phyloP scores from a whole-genome alignment of 1,284 basidiomycete genomes.

The Fomitopsis schrenkii region DNA sequence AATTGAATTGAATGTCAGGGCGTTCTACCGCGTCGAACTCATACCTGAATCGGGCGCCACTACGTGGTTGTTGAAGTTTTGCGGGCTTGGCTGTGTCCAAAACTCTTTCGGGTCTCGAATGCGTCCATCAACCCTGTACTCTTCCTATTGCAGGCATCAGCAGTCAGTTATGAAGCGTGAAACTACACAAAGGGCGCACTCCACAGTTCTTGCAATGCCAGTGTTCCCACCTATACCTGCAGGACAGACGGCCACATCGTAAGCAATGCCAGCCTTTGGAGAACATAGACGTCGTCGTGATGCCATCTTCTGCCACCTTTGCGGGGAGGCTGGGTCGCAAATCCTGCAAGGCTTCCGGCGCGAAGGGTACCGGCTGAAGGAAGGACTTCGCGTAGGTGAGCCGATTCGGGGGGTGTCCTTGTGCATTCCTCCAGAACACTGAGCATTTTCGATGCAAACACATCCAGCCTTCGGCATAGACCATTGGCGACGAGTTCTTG shows the following conservation, averaged over 20 bases:
- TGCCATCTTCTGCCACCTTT: conserved; percentile 23
- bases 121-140: conserved; percentile 23
- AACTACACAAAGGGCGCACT: conserved; percentile 29
- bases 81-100: conserved; percentile 26
- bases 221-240: conserved; percentile 66
- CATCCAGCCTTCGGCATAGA: conserved; percentile 56
- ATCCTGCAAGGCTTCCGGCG: conserved; percentile 18
- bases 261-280: conserved; percentile 68
- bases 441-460: conserved; percentile 56
- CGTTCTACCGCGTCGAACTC: not conserved
- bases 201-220: conserved; percentile 62
- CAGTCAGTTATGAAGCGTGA: not conserved
- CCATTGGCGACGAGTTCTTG: conserved; percentile 35
- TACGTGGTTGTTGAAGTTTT: conserved; percentile 15
- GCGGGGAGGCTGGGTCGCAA: conserved; percentile 33
- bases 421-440: conserved; percentile 46
- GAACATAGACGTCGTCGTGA: conserved; percentile 49
- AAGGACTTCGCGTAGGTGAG: conserved; percentile 48
- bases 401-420: conserved; percentile 23
- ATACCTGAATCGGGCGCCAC: conserved; percentile 21
- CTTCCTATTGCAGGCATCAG: conserved; percentile 14
- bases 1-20: not conserved
- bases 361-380: conserved; percentile 29
- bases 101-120: conserved; percentile 38
- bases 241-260: conserved; percentile 65